Percentiles rank a stretch among this genome's conserved stretches.
Evolutionary conservation across 257 asterid genomes (phyloP).

Genomic region (Penstemon newberryi): DNA sequence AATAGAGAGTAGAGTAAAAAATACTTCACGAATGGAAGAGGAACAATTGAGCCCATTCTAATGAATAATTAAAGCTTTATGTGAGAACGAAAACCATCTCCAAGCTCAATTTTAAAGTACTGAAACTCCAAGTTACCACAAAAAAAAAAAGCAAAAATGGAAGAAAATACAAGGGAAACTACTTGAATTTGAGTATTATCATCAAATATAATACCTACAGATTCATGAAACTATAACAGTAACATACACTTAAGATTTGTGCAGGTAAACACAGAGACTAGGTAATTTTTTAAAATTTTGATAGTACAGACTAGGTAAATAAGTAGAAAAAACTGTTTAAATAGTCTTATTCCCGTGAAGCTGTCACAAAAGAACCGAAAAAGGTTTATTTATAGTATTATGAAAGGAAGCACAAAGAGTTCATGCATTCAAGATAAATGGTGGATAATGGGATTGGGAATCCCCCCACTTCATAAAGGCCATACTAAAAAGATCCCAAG

Average conservation of each 20-base stretch:
- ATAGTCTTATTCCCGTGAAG: not conserved
- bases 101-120: not conserved
- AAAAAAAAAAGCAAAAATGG: not conserved
- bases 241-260: not conserved
- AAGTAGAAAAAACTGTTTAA: not conserved
- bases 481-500: too few species aligned
- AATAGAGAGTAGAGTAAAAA: not conserved
- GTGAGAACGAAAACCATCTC: not conserved
- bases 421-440: too few species aligned
- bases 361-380: not conserved
- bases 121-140: not conserved
- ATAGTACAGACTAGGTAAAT: not conserved
- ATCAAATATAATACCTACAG: not conserved
- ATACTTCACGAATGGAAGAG: not conserved
- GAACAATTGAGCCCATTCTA: not conserved
- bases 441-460: too few species aligned
- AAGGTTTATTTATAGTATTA: not conserved
- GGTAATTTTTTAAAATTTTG: not conserved
- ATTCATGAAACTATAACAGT: slow-evolving; percentile 10
- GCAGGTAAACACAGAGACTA: not conserved
- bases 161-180: not conserved
- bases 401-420: not conserved
- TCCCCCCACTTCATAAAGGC: too few species aligned
- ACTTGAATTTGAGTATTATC: not conserved
- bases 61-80: slow-evolving; percentile 2